Evolutionary conservation across 2,329 filamentous ascomycete species (phyloP).

Genomic region (Cercospora sp.): DNA sequence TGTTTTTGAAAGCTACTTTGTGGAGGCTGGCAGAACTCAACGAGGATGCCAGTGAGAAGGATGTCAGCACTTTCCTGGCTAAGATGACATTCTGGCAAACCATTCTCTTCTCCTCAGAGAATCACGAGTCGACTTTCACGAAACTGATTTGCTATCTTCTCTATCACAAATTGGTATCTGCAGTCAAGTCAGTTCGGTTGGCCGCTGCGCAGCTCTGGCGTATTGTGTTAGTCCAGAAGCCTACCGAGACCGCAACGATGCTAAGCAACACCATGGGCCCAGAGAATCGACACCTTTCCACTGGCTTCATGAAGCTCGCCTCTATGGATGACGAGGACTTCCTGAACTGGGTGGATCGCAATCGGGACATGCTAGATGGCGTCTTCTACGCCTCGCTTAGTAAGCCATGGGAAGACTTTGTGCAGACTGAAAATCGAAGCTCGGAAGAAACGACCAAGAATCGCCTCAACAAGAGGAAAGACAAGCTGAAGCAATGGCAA

Average conservation of each 20-base stretch:
- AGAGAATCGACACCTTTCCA: constrained; percentile 69
- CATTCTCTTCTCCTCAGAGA: constrained; percentile 76
- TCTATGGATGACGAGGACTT: constrained; percentile 89
- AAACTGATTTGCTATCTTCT: constrained; percentile 89
- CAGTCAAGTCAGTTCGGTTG: constrained; percentile 64
- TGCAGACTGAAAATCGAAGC: constrained; percentile 74
- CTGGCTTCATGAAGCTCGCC: constrained; percentile 78
- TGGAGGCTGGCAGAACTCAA: constrained; percentile 83
- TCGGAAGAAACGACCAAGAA: constrained; percentile 73
- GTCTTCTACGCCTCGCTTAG: constrained; percentile 82
- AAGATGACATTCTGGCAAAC: constrained; percentile 96
- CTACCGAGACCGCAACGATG: constrained; percentile 72
- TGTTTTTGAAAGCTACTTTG: constrained; percentile 76
- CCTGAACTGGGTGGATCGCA: constrained; percentile 80
- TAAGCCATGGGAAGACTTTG: constrained; percentile 85
- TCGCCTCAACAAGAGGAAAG: constrained; percentile 73
- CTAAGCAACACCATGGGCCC: constrained; percentile 69
- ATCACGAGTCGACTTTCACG: constrained; percentile 76
- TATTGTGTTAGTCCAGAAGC: constrained; percentile 92
- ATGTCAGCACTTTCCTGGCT: constrained; percentile 71
- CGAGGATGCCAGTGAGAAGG: constrained; percentile 60
- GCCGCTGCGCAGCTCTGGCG: constrained; percentile 83
- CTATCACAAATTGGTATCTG: constrained; percentile 81
- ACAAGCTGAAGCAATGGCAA: constrained; percentile 79
- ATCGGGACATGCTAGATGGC: constrained; percentile 73